Evolutionary conservation across 164 flowering plant genomes (phyloP).

Genomic region (Vitis riparia): DNA sequence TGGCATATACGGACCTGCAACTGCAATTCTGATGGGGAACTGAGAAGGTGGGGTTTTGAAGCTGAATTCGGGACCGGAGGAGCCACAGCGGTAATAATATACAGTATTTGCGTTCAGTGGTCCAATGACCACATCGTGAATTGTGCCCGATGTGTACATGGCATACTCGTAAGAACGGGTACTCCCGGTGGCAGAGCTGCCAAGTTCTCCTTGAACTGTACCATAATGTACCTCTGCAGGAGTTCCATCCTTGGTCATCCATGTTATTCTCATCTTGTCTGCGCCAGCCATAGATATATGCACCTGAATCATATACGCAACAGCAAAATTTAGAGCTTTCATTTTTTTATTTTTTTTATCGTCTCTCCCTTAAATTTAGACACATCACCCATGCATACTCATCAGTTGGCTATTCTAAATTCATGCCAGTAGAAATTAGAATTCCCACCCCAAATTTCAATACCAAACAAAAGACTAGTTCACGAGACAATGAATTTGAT

Average conservation of each 20-base stretch:
- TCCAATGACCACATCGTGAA: constrained; percentile 61
- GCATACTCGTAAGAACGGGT: constrained; percentile 38
- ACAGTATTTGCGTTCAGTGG: constrained; percentile 49
- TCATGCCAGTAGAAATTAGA: no score
- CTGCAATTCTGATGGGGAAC: constrained; percentile 43
- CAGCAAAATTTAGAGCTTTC: background rate
- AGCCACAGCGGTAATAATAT: constrained; percentile 53
- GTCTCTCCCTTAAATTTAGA: no score
- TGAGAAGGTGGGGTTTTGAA: constrained; percentile 54
- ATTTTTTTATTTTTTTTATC: no score
- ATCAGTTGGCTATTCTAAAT: no score
- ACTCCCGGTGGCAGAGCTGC: constrained; percentile 38
- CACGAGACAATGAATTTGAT: no score
- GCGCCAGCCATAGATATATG: constrained; percentile 69
- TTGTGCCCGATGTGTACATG: constrained; percentile 52
- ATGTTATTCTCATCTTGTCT: constrained; percentile 75
- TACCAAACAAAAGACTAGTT: no score
- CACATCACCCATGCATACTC: no score
- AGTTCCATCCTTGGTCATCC: constrained; percentile 51
- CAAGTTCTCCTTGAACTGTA: constrained; percentile 33
- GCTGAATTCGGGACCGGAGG: constrained; percentile 24
- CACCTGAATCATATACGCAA: constrained; percentile 39
- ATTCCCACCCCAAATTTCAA: no score
- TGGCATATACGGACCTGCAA: constrained; percentile 6
- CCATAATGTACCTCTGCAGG: constrained; percentile 56